Evolutionary conservation across 345 rosid genomes (phyloP).

Genomic region (Citrus medica): DNA sequence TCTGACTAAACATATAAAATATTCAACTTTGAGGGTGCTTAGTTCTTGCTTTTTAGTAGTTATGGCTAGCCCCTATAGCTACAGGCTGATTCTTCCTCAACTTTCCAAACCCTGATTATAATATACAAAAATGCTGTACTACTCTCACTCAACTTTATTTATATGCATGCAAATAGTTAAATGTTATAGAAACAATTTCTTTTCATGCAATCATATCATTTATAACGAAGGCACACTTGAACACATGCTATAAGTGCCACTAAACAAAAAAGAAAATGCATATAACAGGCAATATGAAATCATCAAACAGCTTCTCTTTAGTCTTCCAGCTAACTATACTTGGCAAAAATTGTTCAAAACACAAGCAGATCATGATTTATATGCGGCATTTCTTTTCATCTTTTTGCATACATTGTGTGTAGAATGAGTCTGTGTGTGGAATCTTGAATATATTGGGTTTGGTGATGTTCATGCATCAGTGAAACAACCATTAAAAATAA

Average conservation of each 20-base stretch:
- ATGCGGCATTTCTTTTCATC: not conserved
- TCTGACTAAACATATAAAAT: conserved; percentile 19
- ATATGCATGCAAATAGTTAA: conserved; percentile 1
- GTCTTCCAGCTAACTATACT: too few species aligned
- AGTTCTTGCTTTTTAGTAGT: conserved; percentile 31
- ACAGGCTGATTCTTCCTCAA: conserved; percentile 29
- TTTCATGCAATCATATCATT: not conserved
- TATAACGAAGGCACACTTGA: not conserved
- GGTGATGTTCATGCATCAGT: conserved; percentile 21
- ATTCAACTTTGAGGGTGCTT: conserved; percentile 10
- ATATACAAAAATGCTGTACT: conserved; percentile 7
- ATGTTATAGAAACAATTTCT: not conserved
- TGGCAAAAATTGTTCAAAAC: not conserved
- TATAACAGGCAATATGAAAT: not conserved
- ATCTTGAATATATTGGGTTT: conserved; percentile 16
- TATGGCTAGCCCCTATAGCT: not conserved
- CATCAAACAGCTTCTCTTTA: not conserved
- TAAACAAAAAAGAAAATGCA: not conserved
- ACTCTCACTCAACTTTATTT: not conserved
- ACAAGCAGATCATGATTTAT: not conserved
- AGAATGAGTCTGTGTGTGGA: not conserved
- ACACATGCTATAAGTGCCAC: not conserved
- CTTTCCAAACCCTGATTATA: not conserved
- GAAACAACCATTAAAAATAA: conserved; percentile 1
- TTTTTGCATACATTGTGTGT: too few species aligned